These are phyloP conservation scores for Chrysoporthe puriensis DNA, from an alignment of 2,329 filamentous ascomycete genomes.

Conservation along the genomic window DNA sequence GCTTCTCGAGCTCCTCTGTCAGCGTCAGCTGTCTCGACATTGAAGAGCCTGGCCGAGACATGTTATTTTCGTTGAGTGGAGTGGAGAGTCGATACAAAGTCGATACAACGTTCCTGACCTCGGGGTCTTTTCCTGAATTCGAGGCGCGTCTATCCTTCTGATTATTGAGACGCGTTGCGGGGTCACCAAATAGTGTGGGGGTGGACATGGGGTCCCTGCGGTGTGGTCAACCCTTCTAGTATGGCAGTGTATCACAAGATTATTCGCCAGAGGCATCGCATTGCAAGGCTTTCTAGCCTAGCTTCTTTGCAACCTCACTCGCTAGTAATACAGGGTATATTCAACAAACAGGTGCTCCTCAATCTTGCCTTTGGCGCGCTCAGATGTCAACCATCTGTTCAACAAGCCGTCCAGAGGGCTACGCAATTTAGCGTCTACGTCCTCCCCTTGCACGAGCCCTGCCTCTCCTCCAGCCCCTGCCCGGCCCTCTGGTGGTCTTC, in stretches of 20 bases:
- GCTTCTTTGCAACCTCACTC: background rate
- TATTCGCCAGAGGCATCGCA: background rate
- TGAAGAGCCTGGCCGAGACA: slow-evolving; percentile 55
- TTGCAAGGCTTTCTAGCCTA: background rate
- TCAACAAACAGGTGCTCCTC: background rate
- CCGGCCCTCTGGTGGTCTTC: slow-evolving; percentile 41
- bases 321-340: slow-evolving; percentile 28
- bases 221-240: background rate
- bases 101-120: slow-evolving; percentile 17
- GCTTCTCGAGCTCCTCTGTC: slow-evolving; percentile 91
- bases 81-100: slow-evolving; percentile 11
- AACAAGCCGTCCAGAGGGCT: background rate
- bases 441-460: slow-evolving; percentile 39
- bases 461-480: slow-evolving; percentile 40
- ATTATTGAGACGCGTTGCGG: background rate
- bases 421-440: slow-evolving; percentile 18
- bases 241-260: background rate
- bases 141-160: slow-evolving; percentile 9
- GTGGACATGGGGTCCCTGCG: slow-evolving; percentile 9
- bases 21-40: slow-evolving; percentile 68
- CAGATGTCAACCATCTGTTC: background rate
- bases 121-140: slow-evolving; percentile 1
- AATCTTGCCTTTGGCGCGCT: background rate
- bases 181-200: background rate
- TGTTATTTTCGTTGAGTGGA: slow-evolving; percentile 34